phyloP scores from a whole-genome alignment of 2,329 filamentous ascomycete genomes.

The Dendryphion nanum region DNA sequence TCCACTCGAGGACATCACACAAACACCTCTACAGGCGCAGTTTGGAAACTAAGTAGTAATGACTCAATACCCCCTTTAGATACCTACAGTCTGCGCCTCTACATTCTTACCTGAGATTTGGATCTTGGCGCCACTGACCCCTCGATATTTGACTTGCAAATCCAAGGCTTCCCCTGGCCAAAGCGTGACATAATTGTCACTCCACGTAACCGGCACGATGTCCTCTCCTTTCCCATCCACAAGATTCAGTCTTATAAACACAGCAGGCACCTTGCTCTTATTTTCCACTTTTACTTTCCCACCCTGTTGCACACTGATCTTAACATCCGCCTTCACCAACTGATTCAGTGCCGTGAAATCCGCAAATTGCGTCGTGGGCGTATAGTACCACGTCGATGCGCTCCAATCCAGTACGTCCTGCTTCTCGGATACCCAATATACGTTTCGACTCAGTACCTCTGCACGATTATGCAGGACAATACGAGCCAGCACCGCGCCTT shows the following conservation, averaged over 20 bases:
- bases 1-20: too few species aligned
- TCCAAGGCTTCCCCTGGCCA: conserved; percentile 61
- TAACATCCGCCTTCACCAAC: conserved; percentile 10
- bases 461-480: conserved; percentile 42
- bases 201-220: conserved; percentile 56
- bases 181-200: conserved; percentile 63
- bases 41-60: too few species aligned
- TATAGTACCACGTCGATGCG: conserved; percentile 59
- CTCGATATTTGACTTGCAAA: too few species aligned
- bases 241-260: conserved; percentile 57
- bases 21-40: too few species aligned
- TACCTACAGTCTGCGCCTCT: too few species aligned
- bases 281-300: conserved; percentile 52
- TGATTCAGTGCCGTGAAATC: conserved; percentile 48
- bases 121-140: conserved; percentile 1
- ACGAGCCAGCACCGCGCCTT: conserved; percentile 52
- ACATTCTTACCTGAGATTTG: conserved; percentile 7
- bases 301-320: conserved; percentile 1
- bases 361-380: conserved; percentile 54
- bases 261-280: conserved; percentile 51
- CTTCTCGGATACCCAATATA: conserved; percentile 57
- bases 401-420: conserved; percentile 56
- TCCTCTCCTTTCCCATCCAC: conserved; percentile 47
- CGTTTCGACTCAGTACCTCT: conserved; percentile 52
- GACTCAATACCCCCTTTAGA: too few species aligned